Conservation (phyloP, 2,329 filamentous ascomycete genomes). For the Diaporthe humulicola region DNA sequence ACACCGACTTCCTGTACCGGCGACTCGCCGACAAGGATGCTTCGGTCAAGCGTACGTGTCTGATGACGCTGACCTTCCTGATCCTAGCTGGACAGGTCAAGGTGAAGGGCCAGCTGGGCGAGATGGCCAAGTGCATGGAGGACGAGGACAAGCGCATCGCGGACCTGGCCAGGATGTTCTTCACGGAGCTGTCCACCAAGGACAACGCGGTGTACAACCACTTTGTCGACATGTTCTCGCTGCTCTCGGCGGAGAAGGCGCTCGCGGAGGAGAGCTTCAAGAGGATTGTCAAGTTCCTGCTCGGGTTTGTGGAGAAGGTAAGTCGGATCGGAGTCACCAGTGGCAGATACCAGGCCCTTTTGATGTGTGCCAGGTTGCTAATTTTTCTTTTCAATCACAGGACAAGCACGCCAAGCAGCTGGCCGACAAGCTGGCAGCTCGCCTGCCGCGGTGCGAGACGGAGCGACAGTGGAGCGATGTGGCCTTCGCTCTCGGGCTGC, state of each 20-base stretch:
- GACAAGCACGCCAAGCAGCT: slow-evolving; percentile 98
- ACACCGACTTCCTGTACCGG: slow-evolving; percentile 97
- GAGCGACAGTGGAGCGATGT: slow-evolving; percentile 99
- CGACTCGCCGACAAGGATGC: slow-evolving; percentile 89
- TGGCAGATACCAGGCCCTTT: not conserved
- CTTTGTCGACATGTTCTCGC: slow-evolving; percentile 98
- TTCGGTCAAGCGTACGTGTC: slow-evolving; percentile 94
- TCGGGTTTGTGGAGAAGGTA: slow-evolving; percentile 98
- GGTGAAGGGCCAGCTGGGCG: slow-evolving; percentile 97
- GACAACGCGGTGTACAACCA: slow-evolving; percentile 99
- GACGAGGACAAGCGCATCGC: slow-evolving; percentile 95
- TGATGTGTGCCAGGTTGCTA: slow-evolving; percentile 24
- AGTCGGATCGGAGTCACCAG: slow-evolving; percentile 45
- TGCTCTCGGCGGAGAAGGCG: slow-evolving; percentile 84
- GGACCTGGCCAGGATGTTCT: slow-evolving; percentile 97
- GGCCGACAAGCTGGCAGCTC: slow-evolving; percentile 90
- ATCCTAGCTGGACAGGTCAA: slow-evolving; percentile 98
- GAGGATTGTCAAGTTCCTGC: slow-evolving; percentile 90
- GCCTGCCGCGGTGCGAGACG: slow-evolving; percentile 86
- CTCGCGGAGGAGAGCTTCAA: slow-evolving; percentile 89
- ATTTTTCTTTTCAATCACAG: slow-evolving; percentile 58
- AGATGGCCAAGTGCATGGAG: slow-evolving; percentile 99
- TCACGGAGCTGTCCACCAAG: slow-evolving; percentile 96
- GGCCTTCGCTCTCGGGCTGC: slow-evolving; percentile 87
- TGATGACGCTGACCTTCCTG: slow-evolving; percentile 98